These are phyloP conservation scores for Coemansia asiatica DNA, from an alignment of 192 early-diverging fungal species.

Conservation along the genomic window DNA sequence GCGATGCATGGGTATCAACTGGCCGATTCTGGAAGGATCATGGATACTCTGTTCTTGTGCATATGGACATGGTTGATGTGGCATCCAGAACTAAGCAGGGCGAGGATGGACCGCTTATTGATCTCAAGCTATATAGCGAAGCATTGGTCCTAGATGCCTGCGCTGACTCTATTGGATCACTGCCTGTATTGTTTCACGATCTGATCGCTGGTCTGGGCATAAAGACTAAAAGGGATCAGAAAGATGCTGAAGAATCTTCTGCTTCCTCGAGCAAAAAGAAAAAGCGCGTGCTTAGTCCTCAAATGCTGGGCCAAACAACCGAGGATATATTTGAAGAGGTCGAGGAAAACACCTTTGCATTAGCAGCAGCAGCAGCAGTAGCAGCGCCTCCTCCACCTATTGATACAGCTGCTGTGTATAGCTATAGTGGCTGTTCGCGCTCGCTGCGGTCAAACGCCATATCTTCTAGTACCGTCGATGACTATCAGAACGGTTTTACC, in stretches of 20 bases:
- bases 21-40: conserved; percentile 53
- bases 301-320: conserved; percentile 31
- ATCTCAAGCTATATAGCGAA: conserved; percentile 48
- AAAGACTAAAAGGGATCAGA: neutral
- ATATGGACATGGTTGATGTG: conserved; percentile 53
- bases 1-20: conserved; percentile 52
- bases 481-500: conserved; percentile 34
- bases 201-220: conserved; percentile 26
- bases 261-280: conserved; percentile 1
- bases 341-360: conserved; percentile 47
- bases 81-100: conserved; percentile 36
- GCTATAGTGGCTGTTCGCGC: conserved; percentile 9
- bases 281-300: conserved; percentile 20
- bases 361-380: conserved; percentile 5
- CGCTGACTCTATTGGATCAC: conserved; percentile 38
- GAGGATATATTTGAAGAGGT: conserved; percentile 51
- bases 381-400: neutral
- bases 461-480: conserved; percentile 14
- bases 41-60: conserved; percentile 43
- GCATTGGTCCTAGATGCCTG: conserved; percentile 45
- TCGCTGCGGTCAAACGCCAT: conserved; percentile 7
- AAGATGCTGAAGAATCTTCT: neutral
- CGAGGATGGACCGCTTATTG: conserved; percentile 43
- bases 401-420: neutral
- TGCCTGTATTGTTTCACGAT: conserved; percentile 30